Evolutionary conservation across 75 land plant species (phyloP).

Genomic region (Pinus albicaulis): DNA sequence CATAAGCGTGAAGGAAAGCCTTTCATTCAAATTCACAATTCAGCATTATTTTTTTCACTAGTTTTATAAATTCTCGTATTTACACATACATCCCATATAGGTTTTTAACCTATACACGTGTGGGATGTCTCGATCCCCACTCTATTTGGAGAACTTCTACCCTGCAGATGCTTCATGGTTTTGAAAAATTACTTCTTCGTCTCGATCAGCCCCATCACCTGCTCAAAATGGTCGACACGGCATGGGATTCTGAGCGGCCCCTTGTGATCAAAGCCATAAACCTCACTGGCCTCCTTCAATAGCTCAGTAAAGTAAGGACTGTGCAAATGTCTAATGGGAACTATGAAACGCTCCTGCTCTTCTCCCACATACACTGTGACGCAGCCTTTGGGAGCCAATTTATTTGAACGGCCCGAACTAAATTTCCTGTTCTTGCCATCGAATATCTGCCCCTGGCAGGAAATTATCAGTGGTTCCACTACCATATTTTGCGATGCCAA

Average conservation of each 20-base stretch:
- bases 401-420: neutral
- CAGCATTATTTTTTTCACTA: too few relatives aligned
- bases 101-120: too few relatives aligned
- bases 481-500: neutral
- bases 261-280: conserved; percentile 11
- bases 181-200: neutral
- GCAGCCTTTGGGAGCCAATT: conserved; percentile 8
- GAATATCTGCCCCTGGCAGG: neutral
- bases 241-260: conserved; percentile 11
- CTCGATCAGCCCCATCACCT: neutral
- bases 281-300: conserved; percentile 1
- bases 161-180: too few relatives aligned
- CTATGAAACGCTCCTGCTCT: conserved; percentile 6
- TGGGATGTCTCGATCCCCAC: too few relatives aligned
- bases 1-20: too few relatives aligned
- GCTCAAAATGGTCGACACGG: neutral
- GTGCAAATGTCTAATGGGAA: conserved; percentile 3
- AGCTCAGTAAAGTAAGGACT: conserved; percentile 10
- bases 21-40: too few relatives aligned
- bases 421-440: neutral
- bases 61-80: too few relatives aligned
- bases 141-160: too few relatives aligned
- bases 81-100: too few relatives aligned
- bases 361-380: conserved; percentile 15
- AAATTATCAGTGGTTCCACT: neutral